Evolutionary conservation across 495 filamentous ascomycete genomes (phyloP).

Genomic region (Penicillium odoratum): DNA sequence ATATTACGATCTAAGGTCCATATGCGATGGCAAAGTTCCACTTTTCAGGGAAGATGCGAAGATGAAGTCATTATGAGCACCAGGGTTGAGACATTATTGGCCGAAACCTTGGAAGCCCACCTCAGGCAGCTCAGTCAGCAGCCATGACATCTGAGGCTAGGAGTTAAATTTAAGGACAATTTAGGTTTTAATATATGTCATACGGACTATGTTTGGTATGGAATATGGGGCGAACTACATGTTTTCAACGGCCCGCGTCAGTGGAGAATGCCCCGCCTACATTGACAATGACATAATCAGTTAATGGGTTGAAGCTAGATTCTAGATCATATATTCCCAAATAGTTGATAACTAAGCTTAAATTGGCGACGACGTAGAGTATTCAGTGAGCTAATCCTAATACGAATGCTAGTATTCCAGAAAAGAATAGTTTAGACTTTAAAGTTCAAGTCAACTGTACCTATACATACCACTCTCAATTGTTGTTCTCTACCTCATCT

Average conservation of each 20-base stretch:
- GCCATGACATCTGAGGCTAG: not conserved
- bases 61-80: conserved; percentile 10
- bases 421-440: no score
- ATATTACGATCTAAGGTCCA: not conserved
- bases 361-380: no score
- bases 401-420: no score
- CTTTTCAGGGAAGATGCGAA: no score
- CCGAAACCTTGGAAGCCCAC: no score
- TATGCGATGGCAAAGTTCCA: not conserved
- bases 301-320: no score
- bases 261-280: not conserved
- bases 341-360: no score
- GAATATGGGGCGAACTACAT: not conserved
- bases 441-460: no score
- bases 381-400: no score
- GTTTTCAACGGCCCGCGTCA: not conserved
- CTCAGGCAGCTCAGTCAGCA: not conserved
- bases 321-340: no score
- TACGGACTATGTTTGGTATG: not conserved
- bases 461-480: no score
- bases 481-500: no score
- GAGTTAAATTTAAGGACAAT: not conserved
- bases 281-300: not conserved
- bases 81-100: not conserved
- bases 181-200: not conserved